These are phyloP conservation scores for Tagetes erecta DNA, from an alignment of 129 eudicot genomes.

Conservation along the genomic window DNA sequence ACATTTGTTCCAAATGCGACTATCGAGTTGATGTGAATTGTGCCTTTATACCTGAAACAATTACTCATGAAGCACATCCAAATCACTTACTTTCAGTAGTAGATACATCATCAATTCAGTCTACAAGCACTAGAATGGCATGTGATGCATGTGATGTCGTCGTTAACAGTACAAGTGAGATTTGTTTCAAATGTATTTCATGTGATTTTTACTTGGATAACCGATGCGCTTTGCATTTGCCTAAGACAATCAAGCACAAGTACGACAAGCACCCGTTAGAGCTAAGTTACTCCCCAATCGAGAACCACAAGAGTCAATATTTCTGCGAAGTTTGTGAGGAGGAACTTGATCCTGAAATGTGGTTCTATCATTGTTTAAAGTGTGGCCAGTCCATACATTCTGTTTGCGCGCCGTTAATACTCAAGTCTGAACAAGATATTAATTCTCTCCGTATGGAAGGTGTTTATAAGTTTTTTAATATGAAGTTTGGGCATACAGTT, in stretches of 20 bases:
- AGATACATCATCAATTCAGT: no score
- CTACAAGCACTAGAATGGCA: no score
- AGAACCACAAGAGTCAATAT: conserved; percentile 17
- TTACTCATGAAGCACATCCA: conserved; percentile 10
- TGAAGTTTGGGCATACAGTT: not conserved
- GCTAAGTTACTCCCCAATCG: conserved; percentile 17
- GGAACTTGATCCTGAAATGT: conserved; percentile 2
- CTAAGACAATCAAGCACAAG: conserved; percentile 19
- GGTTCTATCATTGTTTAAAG: conserved; percentile 23
- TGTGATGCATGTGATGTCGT: not conserved
- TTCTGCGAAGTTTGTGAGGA: conserved; percentile 30
- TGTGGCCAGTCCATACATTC: conserved; percentile 22
- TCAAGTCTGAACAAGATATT: not conserved
- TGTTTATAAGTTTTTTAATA: conserved; percentile 1
- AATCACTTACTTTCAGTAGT: not conserved
- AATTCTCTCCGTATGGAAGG: not conserved
- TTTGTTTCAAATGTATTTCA: not conserved
- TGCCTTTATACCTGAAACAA: not conserved
- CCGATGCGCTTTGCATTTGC: conserved; percentile 12
- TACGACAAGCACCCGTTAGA: conserved; percentile 23
- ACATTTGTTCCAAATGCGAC: not conserved
- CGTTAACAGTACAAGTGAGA: not conserved
- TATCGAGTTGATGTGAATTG: conserved; percentile 8
- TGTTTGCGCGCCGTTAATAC: conserved; percentile 20
- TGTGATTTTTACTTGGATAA: not conserved